Evolutionary conservation across 192 early-diverging fungal species (phyloP).

Genomic region (Gonapodya prolifera): DNA sequence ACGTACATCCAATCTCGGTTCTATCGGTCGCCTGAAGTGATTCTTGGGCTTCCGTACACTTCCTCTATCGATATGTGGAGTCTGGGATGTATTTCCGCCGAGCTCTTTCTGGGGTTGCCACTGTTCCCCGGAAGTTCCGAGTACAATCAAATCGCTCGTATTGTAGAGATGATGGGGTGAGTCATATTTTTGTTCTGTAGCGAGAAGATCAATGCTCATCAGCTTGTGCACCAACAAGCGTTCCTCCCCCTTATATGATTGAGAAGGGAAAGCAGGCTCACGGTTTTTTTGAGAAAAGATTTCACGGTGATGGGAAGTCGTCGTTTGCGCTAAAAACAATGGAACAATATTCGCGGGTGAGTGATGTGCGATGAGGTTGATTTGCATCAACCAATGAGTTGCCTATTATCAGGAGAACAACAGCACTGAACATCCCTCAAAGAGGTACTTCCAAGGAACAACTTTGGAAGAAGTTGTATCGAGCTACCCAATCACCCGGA

Average conservation of each 20-base stretch:
- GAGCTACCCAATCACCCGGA: conserved; percentile 66
- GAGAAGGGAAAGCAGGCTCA: conserved; percentile 82
- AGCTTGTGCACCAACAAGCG: conserved; percentile 14
- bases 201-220: background rate
- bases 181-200: background rate
- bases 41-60: conserved; percentile 86
- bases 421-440: conserved; percentile 80
- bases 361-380: background rate
- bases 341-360: conserved; percentile 58
- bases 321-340: conserved; percentile 63
- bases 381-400: background rate
- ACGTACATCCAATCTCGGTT: conserved; percentile 98
- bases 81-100: conserved; percentile 91
- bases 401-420: conserved; percentile 48
- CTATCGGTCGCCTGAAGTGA: conserved; percentile 90
- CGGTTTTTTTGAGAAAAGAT: conserved; percentile 66
- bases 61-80: conserved; percentile 98
- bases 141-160: conserved; percentile 88
- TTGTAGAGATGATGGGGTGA: conserved; percentile 86
- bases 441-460: conserved; percentile 78
- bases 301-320: conserved; percentile 26
- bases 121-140: conserved; percentile 92
- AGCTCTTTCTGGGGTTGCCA: conserved; percentile 89
- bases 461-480: conserved; percentile 81
- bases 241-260: conserved; percentile 83